phyloP scores from a whole-genome alignment of 1,284 basidiomycete species.

The Heterobasidion irregulare region DNA sequence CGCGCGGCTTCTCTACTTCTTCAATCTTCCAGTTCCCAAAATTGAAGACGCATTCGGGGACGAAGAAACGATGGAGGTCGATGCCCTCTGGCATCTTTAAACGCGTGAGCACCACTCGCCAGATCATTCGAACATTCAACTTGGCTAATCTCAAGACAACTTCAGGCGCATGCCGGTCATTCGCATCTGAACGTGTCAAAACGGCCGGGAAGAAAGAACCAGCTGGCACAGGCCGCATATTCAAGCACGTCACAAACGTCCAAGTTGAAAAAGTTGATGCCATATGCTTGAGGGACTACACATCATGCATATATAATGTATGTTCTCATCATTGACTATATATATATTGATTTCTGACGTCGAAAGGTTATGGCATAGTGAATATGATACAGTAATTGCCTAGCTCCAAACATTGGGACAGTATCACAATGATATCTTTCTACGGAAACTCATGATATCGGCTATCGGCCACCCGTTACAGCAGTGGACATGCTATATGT shows the following conservation, averaged over 20 bases:
- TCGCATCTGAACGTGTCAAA: slow-evolving; percentile 68
- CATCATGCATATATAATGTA: not conserved
- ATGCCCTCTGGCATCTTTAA: slow-evolving; percentile 68
- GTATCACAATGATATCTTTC: not conserved
- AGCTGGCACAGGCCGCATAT: slow-evolving; percentile 55
- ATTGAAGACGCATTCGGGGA: slow-evolving; percentile 69
- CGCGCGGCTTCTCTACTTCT: slow-evolving; percentile 27
- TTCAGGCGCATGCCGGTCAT: slow-evolving; percentile 59
- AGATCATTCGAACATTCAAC: not conserved
- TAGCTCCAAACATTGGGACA: not conserved
- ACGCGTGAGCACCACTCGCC: slow-evolving; percentile 41
- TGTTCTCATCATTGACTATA: no score
- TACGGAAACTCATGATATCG: not conserved
- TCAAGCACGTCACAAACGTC: slow-evolving; percentile 54
- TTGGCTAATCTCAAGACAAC: slow-evolving; percentile 4
- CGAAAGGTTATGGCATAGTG: no score
- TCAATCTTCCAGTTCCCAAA: slow-evolving; percentile 33
- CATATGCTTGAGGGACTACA: slow-evolving; percentile 42
- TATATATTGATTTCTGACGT: no score
- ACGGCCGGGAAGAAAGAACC: slow-evolving; percentile 55
- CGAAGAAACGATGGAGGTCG: slow-evolving; percentile 76
- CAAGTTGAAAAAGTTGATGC: slow-evolving; percentile 58
- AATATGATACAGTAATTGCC: not conserved
- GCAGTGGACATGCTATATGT: not conserved
- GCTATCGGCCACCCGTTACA: not conserved